Evolutionary conservation across 345 rosid species (phyloP), one percentile per base, ranked within the genome.

Genomic region (Sonneratia alba): DNA sequence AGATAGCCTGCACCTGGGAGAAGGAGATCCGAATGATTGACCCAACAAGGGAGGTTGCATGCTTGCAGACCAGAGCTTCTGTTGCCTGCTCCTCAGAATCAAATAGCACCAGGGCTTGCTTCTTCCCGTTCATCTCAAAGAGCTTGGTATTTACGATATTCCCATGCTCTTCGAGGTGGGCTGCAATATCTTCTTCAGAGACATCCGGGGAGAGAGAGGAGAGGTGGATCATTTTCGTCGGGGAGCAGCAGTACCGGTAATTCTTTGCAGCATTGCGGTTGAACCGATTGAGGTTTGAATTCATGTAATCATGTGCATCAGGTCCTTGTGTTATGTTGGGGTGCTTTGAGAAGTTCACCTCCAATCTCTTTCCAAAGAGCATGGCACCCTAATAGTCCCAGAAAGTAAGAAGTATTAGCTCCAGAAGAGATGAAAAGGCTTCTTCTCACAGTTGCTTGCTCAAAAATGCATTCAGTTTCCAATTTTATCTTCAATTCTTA

Each of bases 161-260:
- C 22, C 97, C 97, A 9, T 94, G 93, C 66, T 91, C 91, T 80
- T 88, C 96, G 45, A 92, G 81, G 77, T 87, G 96, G 73, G 70
- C 81, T 57, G 80, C 79, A 42, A 95, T 87, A 77, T 92, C 99
- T 67, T 92, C 97, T 73, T 95, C 99, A 0, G 88, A 81, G 67
- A 88, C 82, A 10, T 89, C 98, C 80, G 86, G 98, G 9, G 99
- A 96, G 38, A 95, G 87, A 70, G 96, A 84, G 22, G 99, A 95
- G 49, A 95, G 76, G 84, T 95, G 99, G 66, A 95, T 83, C 88
- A 92, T 95, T 86, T 89, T 95, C 47, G 98, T 95, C 3, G 99
- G 99, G 6, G 98, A 92, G 82, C 99, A 95, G 83, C 99, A 95
- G 77, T 95, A 92, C 48, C 97, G 92, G 75, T 92, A 95, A 75